Evolutionary conservation across 345 rosid species (phyloP).

Genomic region (Geranium rotundifolium): DNA sequence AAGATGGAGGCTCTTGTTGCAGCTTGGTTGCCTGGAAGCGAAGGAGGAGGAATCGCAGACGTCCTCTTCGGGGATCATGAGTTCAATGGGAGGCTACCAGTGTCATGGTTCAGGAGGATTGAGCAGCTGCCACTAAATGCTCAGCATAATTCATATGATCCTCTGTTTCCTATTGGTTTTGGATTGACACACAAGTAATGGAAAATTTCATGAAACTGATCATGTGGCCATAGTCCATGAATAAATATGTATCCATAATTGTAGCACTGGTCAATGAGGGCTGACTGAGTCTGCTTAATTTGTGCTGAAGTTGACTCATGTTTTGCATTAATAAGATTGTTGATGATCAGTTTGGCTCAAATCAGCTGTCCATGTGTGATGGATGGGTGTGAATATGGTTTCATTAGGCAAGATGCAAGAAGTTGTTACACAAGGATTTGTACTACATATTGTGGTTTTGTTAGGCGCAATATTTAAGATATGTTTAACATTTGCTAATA

Average conservation of each 20-base stretch:
- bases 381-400: background rate
- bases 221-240: background rate
- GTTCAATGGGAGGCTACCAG: constrained; percentile 53
- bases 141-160: constrained; percentile 36
- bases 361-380: background rate
- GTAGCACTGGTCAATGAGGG: background rate
- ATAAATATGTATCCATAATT: background rate
- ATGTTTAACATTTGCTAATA: too few relatives aligned
- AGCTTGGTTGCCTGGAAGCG: constrained; percentile 88
- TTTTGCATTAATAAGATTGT: background rate
- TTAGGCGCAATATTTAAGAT: too few relatives aligned
- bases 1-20: constrained; percentile 60
- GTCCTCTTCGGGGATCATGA: constrained; percentile 57
- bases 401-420: too few relatives aligned
- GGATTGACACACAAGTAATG: constrained; percentile 28
- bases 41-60: constrained; percentile 59
- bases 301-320: too few relatives aligned
- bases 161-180: constrained; percentile 61
- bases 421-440: too few relatives aligned
- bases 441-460: too few relatives aligned
- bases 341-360: background rate
- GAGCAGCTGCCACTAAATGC: constrained; percentile 43
- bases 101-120: constrained; percentile 55
- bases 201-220: background rate
- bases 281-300: background rate